Evolutionary conservation across 768 basidiomycete species (phyloP), one percentile per base, ranked within the genome.

Genomic region (Agrocybe praecox): DNA sequence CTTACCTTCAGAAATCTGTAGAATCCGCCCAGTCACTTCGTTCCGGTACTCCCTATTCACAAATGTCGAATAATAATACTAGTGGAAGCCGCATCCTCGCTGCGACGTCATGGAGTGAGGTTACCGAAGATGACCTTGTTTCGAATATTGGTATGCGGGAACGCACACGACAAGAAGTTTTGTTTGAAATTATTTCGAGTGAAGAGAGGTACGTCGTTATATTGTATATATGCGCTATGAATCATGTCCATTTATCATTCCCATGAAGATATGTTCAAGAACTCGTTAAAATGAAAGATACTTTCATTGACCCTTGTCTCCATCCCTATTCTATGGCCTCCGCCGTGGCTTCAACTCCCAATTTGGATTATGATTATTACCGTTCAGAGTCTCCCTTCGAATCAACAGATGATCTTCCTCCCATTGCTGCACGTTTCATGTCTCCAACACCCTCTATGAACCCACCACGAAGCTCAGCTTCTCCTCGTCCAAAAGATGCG

Each of bases 141-240:
- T 87, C 88, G 45, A 94, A 98, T 67, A 79, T 98, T 33, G 93
- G 94, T n/a, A 88, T 93, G 45, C 86, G 93, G 58, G 96, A 98
- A 70, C 85, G 96, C 56, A 97, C 96, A 36, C 84, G 96, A 51
- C 96, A 98, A 72, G 96, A 98, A 75, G 96, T 98, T 6, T 73
- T 98, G 23, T 97, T 94, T 78, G 96, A 98, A 76, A 98, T 98
- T 62, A 94, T 98, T 48, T 89, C 91, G 26, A 94, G 92, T 62
- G 96, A 98, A 75, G 94, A 98, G 71, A 86, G 95, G 92, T 93
- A 66, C 49, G 84, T 40, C n/a, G 6, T 53, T 18, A 24, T 47
- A 40, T 52, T 49, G 26, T 29, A 29, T 29, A 29, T 29, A 29
- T 29, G 15, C 46, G 50, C 42, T 33, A 59, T 57, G 24, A 51